Evolutionary conservation across 306 rosid species (phyloP), one percentile per base, ranked within the genome.

Genomic region (Carpinus fangiana): DNA sequence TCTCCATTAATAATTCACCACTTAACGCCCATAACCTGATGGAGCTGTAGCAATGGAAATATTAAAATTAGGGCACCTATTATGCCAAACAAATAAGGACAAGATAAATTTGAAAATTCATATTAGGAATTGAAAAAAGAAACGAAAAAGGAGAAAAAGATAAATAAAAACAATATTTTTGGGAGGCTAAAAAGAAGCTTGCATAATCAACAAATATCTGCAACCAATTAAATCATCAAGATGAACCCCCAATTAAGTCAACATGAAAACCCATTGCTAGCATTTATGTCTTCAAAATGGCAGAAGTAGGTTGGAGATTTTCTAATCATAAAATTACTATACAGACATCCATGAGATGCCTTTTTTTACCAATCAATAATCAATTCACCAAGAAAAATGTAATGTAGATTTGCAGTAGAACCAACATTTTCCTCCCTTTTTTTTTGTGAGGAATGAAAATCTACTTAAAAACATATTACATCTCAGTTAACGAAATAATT

Each of bases 21-120:
- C 86, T 95, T 72, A 87, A 73, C 48, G 97, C 96, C 98, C 98
- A 92, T 74, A 95, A 81, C 86, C 91, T 88, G 47, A 95, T 80
- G 76, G 96, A 91, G 74, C 97, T 95, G 98, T 74, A 75, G 66
- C 55, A 77, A 75, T n/a, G 53, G 69, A 86, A 84, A 60, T 76
- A 73, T 51, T 14, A 3, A n/a, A 70, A 23, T 52, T 71, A 38
- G 73, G 55, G 12, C 55, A 75, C 50, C 60, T 65, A 50, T 31
- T 31, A 73, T 13, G 66, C 53, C n/a, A 73, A 7, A 72, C 8
- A 70, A 73, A 23, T 10, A 65, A 31, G n/a, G 51, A 53, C 34
- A 66, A 68, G 52, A 21, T 12, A 73, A 52, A 28, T 4, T 50
- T 17, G 3, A 34, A 20, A 34, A 70, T n/a, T 47, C 41, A 34